Evolutionary conservation across 345 rosid genomes (phyloP), one percentile per base, ranked within the genome.

Genomic region (Acer yangbiense): DNA sequence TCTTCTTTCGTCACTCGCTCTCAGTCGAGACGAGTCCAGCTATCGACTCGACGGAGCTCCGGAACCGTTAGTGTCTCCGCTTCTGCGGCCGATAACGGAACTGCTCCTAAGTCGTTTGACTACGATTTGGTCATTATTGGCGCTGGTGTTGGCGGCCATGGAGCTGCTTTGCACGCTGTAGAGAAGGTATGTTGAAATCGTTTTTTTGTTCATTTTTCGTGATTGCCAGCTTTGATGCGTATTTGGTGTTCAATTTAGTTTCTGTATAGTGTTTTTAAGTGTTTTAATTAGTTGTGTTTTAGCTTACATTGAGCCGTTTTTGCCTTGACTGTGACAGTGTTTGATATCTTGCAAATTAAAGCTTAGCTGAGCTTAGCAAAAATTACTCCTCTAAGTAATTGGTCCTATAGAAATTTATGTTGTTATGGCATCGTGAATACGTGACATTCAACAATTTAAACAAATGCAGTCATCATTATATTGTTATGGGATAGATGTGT

Each of bases 131-230:
- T 94, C 82, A 96, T 96, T 68, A 89, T 94, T 21, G 99, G 99
- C 41, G 98, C 99, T 55, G 99, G 98, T 65, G 99, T 96, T 21
- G 98, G 99, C 16, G 99, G 98, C 4, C 99, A 94, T 61, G 98
- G 99, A 46, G 98, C 99, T 72, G 99, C 98, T 1, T 90, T 97
- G 54, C 98, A 97, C 69, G 98, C 99, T 68, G 98, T 94, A 21
- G 99, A 93, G 83, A 96, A 92, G 95, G 98, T 91, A 4, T 6
- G 21, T 32, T 69, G 6, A 9, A 9, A 7, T 12, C 25, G 1
- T 63, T 3, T 43, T 43, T 43, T 43, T 43, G 10, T 43, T 43
- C 39, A 8, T 39, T 58, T 44, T 44, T 73, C 10, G 27, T 54
- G 7, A 27, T 54, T 27, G 50, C 46, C 9, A 58, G 41, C 55